Evolutionary conservation across 495 filamentous ascomycete genomes (phyloP).

Genomic region (Penicillium mononematosum): DNA sequence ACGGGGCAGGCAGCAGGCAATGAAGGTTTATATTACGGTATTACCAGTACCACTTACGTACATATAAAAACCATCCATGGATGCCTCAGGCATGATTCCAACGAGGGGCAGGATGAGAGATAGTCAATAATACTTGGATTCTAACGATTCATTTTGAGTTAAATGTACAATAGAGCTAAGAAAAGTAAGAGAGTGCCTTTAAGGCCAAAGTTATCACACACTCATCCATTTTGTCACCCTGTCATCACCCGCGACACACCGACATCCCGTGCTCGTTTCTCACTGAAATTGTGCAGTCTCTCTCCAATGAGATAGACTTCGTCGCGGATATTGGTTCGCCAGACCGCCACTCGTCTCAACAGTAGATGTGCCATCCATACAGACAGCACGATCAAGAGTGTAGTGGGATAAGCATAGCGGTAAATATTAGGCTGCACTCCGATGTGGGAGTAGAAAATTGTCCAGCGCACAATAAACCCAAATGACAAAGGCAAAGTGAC

Average conservation of each 20-base stretch:
- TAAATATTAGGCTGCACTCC: slow-evolving; percentile 59
- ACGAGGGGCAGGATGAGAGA: not conserved
- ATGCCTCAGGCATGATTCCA: not conserved
- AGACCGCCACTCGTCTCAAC: slow-evolving; percentile 59
- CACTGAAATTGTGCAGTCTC: slow-evolving; percentile 88
- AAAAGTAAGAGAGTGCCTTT: not conserved
- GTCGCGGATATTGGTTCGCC: slow-evolving; percentile 82
- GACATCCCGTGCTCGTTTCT: slow-evolving; percentile 47
- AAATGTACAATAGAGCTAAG: not conserved
- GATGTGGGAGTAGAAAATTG: slow-evolving; percentile 40
- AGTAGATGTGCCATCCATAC: slow-evolving; percentile 42
- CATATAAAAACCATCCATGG: not conserved
- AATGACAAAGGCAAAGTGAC: slow-evolving; percentile 58
- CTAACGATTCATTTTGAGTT: not conserved
- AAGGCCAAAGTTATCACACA: slow-evolving; percentile 7
- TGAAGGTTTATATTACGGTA: not conserved
- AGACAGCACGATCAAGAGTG: slow-evolving; percentile 49
- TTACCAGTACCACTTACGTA: not conserved
- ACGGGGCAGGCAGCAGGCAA: slow-evolving; percentile 40
- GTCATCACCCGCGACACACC: slow-evolving; percentile 44
- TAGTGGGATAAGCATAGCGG: slow-evolving; percentile 68
- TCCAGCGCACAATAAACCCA: slow-evolving; percentile 44
- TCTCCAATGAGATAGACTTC: slow-evolving; percentile 97
- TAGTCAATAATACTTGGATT: not conserved
- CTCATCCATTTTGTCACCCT: slow-evolving; percentile 21